Conservation (phyloP, 352 stramenopile genomes). For the Halophytophthora batemanensis region DNA sequence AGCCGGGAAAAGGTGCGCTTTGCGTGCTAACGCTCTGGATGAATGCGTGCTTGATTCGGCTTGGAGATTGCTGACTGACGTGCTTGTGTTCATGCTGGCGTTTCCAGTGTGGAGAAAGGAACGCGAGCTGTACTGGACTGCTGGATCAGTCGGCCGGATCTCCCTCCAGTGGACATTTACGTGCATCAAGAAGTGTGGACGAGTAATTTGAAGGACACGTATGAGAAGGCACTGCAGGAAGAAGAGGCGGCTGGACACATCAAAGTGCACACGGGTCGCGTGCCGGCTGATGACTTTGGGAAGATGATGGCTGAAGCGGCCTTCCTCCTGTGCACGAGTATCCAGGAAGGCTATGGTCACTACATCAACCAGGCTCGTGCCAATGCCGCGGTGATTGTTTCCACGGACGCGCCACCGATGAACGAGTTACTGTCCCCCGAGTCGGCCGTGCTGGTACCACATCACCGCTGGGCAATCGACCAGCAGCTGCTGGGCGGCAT, state of each 20-base stretch:
- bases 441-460: constrained; percentile 36
- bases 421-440: constrained; percentile 49
- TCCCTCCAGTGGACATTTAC: constrained; percentile 41
- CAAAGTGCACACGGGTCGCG: constrained; percentile 29
- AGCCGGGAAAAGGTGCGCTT: constrained; percentile 25
- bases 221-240: constrained; percentile 17
- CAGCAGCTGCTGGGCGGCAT: constrained; percentile 39
- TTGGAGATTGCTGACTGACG: constrained; percentile 4
- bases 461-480: constrained; percentile 14
- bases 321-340: constrained; percentile 53
- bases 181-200: constrained; percentile 36
- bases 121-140: constrained; percentile 50
- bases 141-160: constrained; percentile 35
- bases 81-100: neutral
- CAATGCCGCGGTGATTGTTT: constrained; percentile 39
- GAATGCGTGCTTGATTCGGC: constrained; percentile 3
- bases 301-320: constrained; percentile 37
- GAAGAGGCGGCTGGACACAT: constrained; percentile 23
- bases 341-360: constrained; percentile 58
- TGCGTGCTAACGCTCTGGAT: too few relatives aligned
- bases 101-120: constrained; percentile 28
- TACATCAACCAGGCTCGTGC: constrained; percentile 72
- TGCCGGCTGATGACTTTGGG: constrained; percentile 33
- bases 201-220: constrained; percentile 20
- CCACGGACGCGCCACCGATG: constrained; percentile 52